Conservation (phyloP, 2,329 filamentous ascomycete species). For the Ophiocordyceps sinensis region DNA sequence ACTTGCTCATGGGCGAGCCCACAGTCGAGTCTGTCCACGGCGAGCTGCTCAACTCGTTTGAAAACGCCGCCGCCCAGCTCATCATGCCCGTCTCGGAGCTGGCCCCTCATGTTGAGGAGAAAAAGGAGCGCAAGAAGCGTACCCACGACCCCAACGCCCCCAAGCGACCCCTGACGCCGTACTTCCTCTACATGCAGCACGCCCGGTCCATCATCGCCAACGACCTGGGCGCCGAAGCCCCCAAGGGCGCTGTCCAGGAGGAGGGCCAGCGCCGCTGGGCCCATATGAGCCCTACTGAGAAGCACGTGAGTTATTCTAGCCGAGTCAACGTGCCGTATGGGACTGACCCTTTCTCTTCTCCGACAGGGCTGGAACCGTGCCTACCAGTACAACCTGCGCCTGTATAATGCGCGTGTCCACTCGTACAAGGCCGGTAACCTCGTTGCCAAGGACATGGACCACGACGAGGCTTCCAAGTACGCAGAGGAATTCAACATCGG, state of each 20-base stretch:
- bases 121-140: conserved; percentile 84
- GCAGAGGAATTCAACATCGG: conserved; percentile 43
- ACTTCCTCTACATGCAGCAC: conserved; percentile 88
- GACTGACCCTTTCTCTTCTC: not conserved
- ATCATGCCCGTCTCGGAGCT: conserved; percentile 24
- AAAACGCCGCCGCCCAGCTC: conserved; percentile 32
- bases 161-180: conserved; percentile 85
- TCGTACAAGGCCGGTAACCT: conserved; percentile 48
- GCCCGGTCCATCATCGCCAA: conserved; percentile 69
- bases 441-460: conserved; percentile 44
- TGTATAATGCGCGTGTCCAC: conserved; percentile 51
- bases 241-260: conserved; percentile 75
- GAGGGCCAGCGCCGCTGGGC: conserved; percentile 82
- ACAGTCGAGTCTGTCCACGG: conserved; percentile 32
- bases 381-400: conserved; percentile 51
- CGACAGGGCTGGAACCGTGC: conserved; percentile 46
- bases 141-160: conserved; percentile 84
- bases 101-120: conserved; percentile 42
- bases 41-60: conserved; percentile 34
- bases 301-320: conserved; percentile 20
- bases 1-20: conserved; percentile 59
- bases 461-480: conserved; percentile 45
- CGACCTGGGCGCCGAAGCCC: conserved; percentile 60
- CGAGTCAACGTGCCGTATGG: not conserved
- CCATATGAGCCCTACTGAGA: conserved; percentile 59